Evolutionary conservation across 129 eudicot genomes (phyloP), one percentile per base, ranked within the genome.

Genomic region (Pseudognaphalium luteoalbum): DNA sequence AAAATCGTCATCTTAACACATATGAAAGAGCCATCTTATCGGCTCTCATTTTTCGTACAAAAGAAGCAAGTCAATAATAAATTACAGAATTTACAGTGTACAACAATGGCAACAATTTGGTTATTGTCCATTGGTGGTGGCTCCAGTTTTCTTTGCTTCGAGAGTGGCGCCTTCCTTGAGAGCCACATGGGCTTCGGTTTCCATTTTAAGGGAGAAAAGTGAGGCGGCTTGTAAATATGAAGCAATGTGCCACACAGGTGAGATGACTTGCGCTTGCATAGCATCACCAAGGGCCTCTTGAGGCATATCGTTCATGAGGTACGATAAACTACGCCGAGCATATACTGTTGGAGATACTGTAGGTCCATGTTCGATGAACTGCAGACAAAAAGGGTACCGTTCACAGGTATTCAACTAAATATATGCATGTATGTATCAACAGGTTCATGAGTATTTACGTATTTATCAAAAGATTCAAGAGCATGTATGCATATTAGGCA

Each of bases 241-340:
- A 17, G 96, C 88, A 59, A 83, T 70, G 0, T 90, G 85, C 92
- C 91, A 90, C 20, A 82, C 88, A 29, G 92, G 92, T 7, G 88
- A 86, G 29, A 86, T 67, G 9, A 86, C 85, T 80, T 90, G 92
- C 5, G 91, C 95, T 83, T 91, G 95, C 92, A 91, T 88, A 1
- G 97, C 97, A 29, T 92, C 97, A 50, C 85, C 92, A 10, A 92
- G 77, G 6, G 97, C 97, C 84, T 92, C 96, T 70, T 89, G 87
- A 54, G 86, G 89, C 86, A 68, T 87, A 72, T 89, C 80, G 78
- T 76, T 85, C 86, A 85, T 89, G 80, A 92, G 81, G 80, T 89
- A 85, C 56, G 91, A 87, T 74, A 89, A 74, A 70, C 92, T 83
- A 4, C 97, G 88, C 22, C 97, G 83, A 6, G 91, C 87, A 66